Evolutionary conservation across 192 early-diverging fungal genomes (phyloP).

Genomic region (Linnemannia schmuckeri): DNA sequence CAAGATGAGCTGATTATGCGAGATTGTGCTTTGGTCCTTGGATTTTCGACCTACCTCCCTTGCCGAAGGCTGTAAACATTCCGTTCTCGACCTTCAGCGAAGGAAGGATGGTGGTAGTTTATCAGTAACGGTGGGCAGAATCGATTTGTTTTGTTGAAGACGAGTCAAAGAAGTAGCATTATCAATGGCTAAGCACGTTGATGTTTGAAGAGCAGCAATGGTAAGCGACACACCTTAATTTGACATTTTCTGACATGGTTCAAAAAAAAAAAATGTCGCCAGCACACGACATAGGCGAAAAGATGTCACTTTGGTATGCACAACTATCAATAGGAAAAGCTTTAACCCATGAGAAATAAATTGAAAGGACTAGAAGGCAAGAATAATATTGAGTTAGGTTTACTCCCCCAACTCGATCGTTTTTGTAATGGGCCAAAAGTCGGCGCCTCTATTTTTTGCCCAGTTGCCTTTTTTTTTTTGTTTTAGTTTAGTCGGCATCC

Average conservation of each 20-base stretch:
- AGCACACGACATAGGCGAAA: not conserved
- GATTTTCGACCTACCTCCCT: not conserved
- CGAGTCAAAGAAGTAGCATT: not conserved
- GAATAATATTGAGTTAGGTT: not conserved
- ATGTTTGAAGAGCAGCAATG: not conserved
- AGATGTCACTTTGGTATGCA: not conserved
- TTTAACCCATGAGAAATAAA: not conserved
- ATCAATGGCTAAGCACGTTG: not conserved
- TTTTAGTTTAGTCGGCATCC: not conserved
- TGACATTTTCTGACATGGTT: not conserved
- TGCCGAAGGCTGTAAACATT: not conserved
- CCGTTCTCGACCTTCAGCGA: not conserved
- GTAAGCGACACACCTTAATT: not conserved
- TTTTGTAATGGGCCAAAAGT: not conserved
- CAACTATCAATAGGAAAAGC: not conserved
- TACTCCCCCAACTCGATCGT: not conserved
- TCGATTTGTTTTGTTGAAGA: not conserved
- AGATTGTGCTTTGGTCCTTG: conserved; percentile 31
- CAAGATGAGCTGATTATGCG: conserved; percentile 30
- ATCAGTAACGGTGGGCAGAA: not conserved
- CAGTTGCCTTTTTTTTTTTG: not conserved
- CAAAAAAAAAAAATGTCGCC: not conserved
- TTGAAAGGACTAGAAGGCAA: not conserved
- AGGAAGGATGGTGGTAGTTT: not conserved
- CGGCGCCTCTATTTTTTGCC: not conserved